Evolutionary conservation across 495 filamentous ascomycete species (phyloP), one percentile per base, ranked within the genome.

Genomic region (Annulohypoxylon stygium): DNA sequence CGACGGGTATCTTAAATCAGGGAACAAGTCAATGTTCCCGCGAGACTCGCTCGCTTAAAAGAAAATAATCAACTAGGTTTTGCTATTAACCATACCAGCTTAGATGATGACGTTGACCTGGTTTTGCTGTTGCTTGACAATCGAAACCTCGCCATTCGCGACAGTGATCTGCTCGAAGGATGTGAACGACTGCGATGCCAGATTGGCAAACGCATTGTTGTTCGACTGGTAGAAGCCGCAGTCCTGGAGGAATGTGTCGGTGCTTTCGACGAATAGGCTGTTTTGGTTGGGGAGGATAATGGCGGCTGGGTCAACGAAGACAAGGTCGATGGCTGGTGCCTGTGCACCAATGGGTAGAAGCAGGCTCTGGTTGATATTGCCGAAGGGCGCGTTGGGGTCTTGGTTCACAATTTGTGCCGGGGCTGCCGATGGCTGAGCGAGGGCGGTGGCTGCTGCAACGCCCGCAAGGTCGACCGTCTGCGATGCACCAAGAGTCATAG

Each of bases 251-350:
- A 81, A 77, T 4, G 65, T 65, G 61, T 51, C 61, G 14, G 75
- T 74, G 68, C 68, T 74, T 63, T 78, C 76, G 18, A 82, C 76
- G 61, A 81, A 79, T 23, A 80, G 69, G 18, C 59, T 54, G 2
- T 61, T 41, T 62, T 78, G 71, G 43, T 62, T 62, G 3, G 77
- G 64, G 8, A 78, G 69, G 66, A 82, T 79, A 69, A 82, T 82
- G 48, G 74, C 73, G 30, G 80, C 80, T 8, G 80, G 80, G 66
- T 81, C 80, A 11, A 67, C 65, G 64, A 82, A 71, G 57, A 81
- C 68, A 3, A 79, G 70, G n/a, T 76, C 77, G 37, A 77, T 71
- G 16, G 47, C 37, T 3, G 77, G 75, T 7, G 78, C 77, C 11
- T 67, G 30, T 0, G 76, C 72, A 14, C 75, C 73, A 71, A 74